Evolutionary conservation across 2,329 filamentous ascomycete species (phyloP).

Genomic region (Hypoxylon sp.): DNA sequence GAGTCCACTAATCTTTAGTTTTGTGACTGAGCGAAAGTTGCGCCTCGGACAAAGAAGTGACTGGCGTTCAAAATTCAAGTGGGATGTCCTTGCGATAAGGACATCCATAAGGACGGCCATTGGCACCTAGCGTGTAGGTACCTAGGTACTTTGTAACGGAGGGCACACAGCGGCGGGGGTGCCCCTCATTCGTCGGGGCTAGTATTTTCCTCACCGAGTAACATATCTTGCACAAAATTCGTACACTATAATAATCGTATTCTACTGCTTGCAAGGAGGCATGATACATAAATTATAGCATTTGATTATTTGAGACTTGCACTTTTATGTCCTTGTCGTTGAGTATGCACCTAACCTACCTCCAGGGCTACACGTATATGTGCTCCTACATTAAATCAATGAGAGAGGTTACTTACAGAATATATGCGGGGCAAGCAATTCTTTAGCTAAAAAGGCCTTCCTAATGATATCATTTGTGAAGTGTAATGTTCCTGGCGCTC

Average conservation of each 20-base stretch:
- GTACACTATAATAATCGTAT: not conserved
- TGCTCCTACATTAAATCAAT: not conserved
- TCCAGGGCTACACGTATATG: too few species aligned
- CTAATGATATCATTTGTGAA: not conserved
- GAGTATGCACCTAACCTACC: not conserved
- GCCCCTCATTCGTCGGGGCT: conserved; percentile 33
- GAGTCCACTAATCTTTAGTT: not conserved
- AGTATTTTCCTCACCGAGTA: conserved; percentile 28
- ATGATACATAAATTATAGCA: too few species aligned
- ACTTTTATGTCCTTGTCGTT: not conserved
- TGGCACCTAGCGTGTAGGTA: not conserved
- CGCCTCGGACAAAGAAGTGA: conserved; percentile 11
- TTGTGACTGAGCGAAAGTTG: conserved; percentile 10
- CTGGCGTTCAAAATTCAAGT: conserved; percentile 18
- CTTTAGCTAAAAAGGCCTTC: not conserved
- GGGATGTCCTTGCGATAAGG: conserved; percentile 34
- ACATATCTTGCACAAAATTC: not conserved
- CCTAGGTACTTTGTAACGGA: not conserved
- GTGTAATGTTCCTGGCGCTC: not conserved
- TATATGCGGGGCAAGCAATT: not conserved
- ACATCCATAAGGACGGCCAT: not conserved
- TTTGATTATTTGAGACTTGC: too few species aligned
- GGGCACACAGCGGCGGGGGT: not conserved
- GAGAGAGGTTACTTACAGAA: not conserved
- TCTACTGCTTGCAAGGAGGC: too few species aligned